Evolutionary conservation across 2,329 filamentous ascomycete species (phyloP), one percentile per base, ranked within the genome.

Genomic region (Simplicillium aogashimaense): DNA sequence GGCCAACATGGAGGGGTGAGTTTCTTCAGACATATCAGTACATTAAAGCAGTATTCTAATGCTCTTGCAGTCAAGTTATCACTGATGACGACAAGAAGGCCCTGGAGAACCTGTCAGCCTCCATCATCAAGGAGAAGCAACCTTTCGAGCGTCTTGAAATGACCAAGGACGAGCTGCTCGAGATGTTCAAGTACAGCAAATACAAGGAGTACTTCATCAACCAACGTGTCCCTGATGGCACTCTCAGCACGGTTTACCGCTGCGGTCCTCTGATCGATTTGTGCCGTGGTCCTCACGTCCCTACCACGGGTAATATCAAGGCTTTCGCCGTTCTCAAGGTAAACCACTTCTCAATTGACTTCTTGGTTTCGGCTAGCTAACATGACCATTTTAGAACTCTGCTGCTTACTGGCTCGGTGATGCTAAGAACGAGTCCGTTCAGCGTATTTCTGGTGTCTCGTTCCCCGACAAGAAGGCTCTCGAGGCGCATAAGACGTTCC

Each of bases 171-270:
- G 82, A 97, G 50, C 74, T 97, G 38, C 76, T 92, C 39, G 87
- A 95, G 60, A 95, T 97, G 64, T 97, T 97, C 70, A 78, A 81
- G 53, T 94, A 94, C 73, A 95, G 94, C 74, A 92, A 92, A 61
- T 97, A 95, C 72, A 97, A 98, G 76, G 81, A 94, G 60, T 86
- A 95, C 62, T 94, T 97, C 63, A 97, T 98, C 67, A 83, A 61
- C 51, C 60, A 64, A 50, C 57, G 60, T 35, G 60, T 97, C 45
- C 72, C 81, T 31, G 87, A 95, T 51, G 88, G 87, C 51, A 89
- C 87, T 41, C 86, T 76, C 58, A 94, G 87, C 58, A 97, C 92
- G 9, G 90, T 97, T 32, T 98, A 97, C 64, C 81, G 87, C 47
- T 94, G 88, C 55, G 92, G 92, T 43, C 88, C 88, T 12, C 71